Percentiles rank a stretch among this genome's conserved stretches.
Evolutionary conservation across 176 grass and related monocot species (phyloP).

Genomic region (Bonia amplexicaulis): DNA sequence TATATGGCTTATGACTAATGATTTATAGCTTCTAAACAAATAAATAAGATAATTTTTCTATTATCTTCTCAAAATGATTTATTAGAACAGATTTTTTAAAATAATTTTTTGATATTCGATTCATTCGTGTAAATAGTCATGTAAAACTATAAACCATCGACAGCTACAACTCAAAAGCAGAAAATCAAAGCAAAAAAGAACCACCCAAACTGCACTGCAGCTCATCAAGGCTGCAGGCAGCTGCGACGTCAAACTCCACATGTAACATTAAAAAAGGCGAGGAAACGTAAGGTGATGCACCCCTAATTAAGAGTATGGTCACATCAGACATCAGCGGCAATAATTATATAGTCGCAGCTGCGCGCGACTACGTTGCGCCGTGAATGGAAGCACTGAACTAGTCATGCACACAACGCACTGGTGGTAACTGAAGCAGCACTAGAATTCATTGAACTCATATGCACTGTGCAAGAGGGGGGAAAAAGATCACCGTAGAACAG

Average conservation of each 20-base stretch:
- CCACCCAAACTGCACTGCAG: not conserved
- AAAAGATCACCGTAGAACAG: not conserved
- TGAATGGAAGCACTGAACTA: not conserved
- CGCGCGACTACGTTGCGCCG: not conserved
- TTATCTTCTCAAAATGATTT: too few relatives aligned
- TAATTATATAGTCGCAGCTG: not conserved
- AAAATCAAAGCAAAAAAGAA: too few relatives aligned
- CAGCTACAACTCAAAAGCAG: too few relatives aligned
- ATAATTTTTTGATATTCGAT: too few relatives aligned
- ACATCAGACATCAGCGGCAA: not conserved
- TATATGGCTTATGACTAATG: too few relatives aligned
- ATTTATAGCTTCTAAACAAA: too few relatives aligned
- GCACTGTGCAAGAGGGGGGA: not conserved
- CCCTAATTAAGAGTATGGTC: not conserved
- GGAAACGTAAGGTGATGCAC: not conserved
- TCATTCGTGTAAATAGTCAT: too few relatives aligned
- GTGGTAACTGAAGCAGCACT: not conserved
- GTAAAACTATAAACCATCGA: too few relatives aligned
- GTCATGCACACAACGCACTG: not conserved
- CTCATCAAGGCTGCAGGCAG: not conserved
- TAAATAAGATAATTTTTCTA: too few relatives aligned
- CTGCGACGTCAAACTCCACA: conserved; percentile 21
- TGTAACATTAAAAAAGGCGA: not conserved
- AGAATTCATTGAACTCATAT: not conserved
- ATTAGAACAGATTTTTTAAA: too few relatives aligned